phyloP scores from a whole-genome alignment of 2,329 filamentous ascomycete species.

The Byssothecium circinans region DNA sequence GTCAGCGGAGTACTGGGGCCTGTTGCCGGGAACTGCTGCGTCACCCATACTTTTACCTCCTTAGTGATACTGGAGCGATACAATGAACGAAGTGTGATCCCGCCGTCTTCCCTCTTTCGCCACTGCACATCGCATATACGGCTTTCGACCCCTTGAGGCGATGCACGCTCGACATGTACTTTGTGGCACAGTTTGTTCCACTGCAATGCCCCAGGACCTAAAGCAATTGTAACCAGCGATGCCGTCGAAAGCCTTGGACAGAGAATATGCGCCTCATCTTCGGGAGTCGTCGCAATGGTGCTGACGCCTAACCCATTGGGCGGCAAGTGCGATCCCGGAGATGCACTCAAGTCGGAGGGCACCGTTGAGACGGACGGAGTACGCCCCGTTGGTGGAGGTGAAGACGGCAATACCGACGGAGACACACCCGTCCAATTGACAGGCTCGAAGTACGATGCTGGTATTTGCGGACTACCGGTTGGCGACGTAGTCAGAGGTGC shows the following conservation, averaged over 20 bases:
- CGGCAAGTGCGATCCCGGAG: slow-evolving; percentile 13
- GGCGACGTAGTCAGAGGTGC: slow-evolving; percentile 17
- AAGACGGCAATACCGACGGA: neutral
- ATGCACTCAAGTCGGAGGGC: slow-evolving; percentile 18
- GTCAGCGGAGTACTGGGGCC: slow-evolving; percentile 36
- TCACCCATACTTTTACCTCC: slow-evolving; percentile 25
- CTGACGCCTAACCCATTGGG: slow-evolving; percentile 9
- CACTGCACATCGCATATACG: slow-evolving; percentile 31
- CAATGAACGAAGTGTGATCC: slow-evolving; percentile 26
- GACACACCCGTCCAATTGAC: slow-evolving; percentile 20
- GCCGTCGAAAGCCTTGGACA: slow-evolving; percentile 20
- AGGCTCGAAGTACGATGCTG: slow-evolving; percentile 18
- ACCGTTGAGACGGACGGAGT: slow-evolving; percentile 25
- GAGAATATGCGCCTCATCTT: slow-evolving; percentile 13
- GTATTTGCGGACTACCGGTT: slow-evolving; percentile 14
- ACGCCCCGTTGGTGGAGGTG: slow-evolving; percentile 5
- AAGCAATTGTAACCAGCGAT: slow-evolving; percentile 26
- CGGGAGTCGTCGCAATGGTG: slow-evolving; percentile 27
- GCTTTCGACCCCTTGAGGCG: slow-evolving; percentile 12
- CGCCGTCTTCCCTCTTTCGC: slow-evolving; percentile 32
- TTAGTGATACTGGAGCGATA: slow-evolving; percentile 23
- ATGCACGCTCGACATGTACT: slow-evolving; percentile 30
- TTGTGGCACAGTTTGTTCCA: slow-evolving; percentile 33
- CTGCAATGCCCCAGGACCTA: slow-evolving; percentile 31
- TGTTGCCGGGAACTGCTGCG: slow-evolving; percentile 33